A percentile compares a stretch with the other conserved stretches of the same genome.
Conservation (phyloP, 78 protist genomes). For the Mastigamoeba balamuthi region DNA sequence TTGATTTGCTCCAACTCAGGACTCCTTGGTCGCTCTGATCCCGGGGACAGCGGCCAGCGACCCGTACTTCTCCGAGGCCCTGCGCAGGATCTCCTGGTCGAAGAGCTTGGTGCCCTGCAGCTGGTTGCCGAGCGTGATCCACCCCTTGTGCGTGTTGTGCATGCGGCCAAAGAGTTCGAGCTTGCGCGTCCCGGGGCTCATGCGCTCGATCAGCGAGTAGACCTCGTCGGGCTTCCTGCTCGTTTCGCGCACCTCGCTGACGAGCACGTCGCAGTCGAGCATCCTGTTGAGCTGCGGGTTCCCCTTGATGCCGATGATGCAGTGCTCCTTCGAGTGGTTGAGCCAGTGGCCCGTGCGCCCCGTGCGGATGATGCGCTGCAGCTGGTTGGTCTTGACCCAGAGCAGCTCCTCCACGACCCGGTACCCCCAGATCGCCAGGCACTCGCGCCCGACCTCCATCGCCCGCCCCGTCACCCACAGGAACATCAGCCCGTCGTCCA, state of each 20-base stretch:
- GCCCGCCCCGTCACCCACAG: slow-evolving; percentile 46
- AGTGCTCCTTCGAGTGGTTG: slow-evolving; percentile 36
- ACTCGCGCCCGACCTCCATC: slow-evolving; percentile 18
- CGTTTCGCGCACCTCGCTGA: slow-evolving; percentile 29
- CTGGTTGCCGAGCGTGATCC: slow-evolving; percentile 45
- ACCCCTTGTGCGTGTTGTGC: slow-evolving; percentile 24
- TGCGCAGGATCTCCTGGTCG: neutral
- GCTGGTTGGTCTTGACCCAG: slow-evolving; percentile 41
- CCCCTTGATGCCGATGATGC: slow-evolving; percentile 19
- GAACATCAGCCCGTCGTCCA: slow-evolving; percentile 12
- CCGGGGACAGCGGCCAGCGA: too few relatives aligned
- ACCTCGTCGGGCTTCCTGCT: slow-evolving; percentile 39
- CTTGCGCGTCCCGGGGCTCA: slow-evolving; percentile 8
- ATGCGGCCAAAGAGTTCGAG: slow-evolving; percentile 21
- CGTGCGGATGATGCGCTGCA: slow-evolving; percentile 16
- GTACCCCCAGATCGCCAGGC: slow-evolving; percentile 34
- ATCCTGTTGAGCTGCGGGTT: neutral
- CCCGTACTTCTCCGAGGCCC: too few relatives aligned
- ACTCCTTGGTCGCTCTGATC: too few relatives aligned
- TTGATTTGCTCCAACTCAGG: too few relatives aligned
- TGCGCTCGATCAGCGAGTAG: slow-evolving; percentile 23
- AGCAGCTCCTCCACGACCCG: slow-evolving; percentile 7
- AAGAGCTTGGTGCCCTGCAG: neutral
- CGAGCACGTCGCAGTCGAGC: slow-evolving; percentile 27
- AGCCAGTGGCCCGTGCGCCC: slow-evolving; percentile 55